Base-by-base conservation (phyloP, 495 filamentous ascomycete species). In the Podospora anserina region DNA sequence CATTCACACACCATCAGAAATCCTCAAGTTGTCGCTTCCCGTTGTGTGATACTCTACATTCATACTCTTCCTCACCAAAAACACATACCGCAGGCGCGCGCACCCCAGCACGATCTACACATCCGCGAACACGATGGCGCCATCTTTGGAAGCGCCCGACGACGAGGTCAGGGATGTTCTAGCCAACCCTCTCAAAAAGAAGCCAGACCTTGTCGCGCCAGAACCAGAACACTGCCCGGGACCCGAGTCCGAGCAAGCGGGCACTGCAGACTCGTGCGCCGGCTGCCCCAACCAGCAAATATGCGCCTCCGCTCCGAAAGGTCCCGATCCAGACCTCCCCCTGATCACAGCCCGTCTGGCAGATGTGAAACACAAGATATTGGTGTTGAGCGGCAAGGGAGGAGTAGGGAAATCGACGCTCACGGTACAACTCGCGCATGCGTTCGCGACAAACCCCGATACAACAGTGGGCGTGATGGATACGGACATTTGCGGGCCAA, bases 201-300 rank as follows among this genome's bases (percentile, higher is more conserved):
- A 88, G 15, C 92, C 94, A 6, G 84, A 91, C 63, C 90, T 97
- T 64, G 89, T 97, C 66, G 95, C 95, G 26, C 95, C 94, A 49
- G 93, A 97, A 73, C 95, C 95, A 74, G 92, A 97, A 78, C 93
- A 98, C 84, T 99, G 95, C 74, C 96, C 96, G 34, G 95, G 95
- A 2, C 95, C 95, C 49, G 92, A 97, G 80, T 95, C 92, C 28
- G 84, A 92, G 70, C 78, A 88, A 72, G 95, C 95, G 49, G 95
- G 95, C 65, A 86, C 90, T 81, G 89, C 88, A 64, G 92, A 94
- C 78, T 91, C 93, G 60, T 99, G 95, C 81, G 92, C 89, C 59
- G 92, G 92, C 57, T 99, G 95, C 75, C 95, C 95, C 3, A 99
- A 99, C 80, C 94, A 99, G 84, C 78, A 86, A 16, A 98, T 99